Conservation (phyloP, 768 basidiomycete species). For the Agaricus blazei region DNA sequence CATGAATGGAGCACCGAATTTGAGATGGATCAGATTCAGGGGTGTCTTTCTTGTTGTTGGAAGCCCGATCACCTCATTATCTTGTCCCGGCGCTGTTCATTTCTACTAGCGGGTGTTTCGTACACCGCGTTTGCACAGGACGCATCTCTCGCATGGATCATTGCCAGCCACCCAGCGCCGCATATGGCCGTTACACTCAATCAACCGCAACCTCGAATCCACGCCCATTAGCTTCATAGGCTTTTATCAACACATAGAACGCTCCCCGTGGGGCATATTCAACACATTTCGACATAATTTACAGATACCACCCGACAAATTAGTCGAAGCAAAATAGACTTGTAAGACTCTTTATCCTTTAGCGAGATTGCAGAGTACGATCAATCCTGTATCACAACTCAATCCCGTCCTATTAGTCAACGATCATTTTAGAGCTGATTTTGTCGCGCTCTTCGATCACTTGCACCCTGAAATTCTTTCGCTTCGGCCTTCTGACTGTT, state of each 20-base stretch:
- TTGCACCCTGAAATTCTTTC: too few species aligned
- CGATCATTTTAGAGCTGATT: too few species aligned
- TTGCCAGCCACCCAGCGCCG: not conserved
- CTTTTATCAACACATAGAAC: not conserved
- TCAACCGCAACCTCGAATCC: not conserved
- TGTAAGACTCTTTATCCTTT: not conserved
- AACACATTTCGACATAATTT: not conserved
- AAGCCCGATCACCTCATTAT: too few species aligned
- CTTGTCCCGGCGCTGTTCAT: too few species aligned
- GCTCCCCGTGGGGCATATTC: not conserved
- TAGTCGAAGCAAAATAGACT: not conserved
- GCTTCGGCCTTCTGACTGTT: too few species aligned
- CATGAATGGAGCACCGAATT: too few species aligned
- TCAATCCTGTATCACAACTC: not conserved
- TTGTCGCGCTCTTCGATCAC: too few species aligned
- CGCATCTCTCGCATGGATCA: not conserved
- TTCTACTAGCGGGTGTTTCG: too few species aligned
- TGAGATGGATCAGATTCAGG: too few species aligned
- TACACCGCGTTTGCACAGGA: not conserved
- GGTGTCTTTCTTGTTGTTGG: too few species aligned
- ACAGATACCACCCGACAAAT: not conserved
- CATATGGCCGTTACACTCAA: not conserved
- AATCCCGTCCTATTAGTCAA: not conserved
- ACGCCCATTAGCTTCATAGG: not conserved
- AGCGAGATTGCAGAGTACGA: not conserved